These are phyloP conservation scores for Trametes cingulata DNA, from an alignment of 768 basidiomycete genomes.

Conservation along the genomic window DNA sequence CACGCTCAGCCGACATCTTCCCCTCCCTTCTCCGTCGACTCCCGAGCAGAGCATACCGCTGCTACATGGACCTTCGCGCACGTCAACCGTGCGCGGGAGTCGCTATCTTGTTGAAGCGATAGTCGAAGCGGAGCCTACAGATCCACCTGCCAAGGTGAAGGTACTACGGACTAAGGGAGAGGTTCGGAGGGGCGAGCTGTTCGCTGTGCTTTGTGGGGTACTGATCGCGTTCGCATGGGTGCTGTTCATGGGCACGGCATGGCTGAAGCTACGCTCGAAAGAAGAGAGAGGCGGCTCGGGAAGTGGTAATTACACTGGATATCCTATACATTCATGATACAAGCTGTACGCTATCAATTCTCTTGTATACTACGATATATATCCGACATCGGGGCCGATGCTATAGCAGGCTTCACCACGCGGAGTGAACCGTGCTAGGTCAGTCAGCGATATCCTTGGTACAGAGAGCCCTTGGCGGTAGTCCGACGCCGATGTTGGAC, in stretches of 20 bases:
- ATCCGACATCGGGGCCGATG: not conserved
- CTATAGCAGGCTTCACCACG: not conserved
- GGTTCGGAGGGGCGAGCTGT: conserved; percentile 48
- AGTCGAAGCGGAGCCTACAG: not conserved
- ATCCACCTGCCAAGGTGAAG: conserved; percentile 10
- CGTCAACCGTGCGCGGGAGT: conserved; percentile 23
- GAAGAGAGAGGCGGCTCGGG: conserved; percentile 33
- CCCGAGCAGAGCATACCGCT: conserved; percentile 28
- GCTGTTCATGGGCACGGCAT: conserved; percentile 64
- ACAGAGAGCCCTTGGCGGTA: too few relatives aligned
- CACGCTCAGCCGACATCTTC: conserved; percentile 11
- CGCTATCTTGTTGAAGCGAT: conserved; percentile 20
- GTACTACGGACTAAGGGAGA: conserved; percentile 26
- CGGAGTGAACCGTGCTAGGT: too few relatives aligned
- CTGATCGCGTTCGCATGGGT: conserved; percentile 59
- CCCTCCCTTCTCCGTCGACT: conserved; percentile 18
- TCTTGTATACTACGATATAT: not conserved
- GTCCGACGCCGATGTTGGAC: too few relatives aligned
- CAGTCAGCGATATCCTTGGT: too few relatives aligned
- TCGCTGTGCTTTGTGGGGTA: conserved; percentile 42
- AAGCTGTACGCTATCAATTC: not conserved
- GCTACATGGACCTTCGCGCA: conserved; percentile 20
- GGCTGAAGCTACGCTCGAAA: conserved; percentile 52
- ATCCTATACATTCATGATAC: not conserved
- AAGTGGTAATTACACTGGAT: not conserved